Percentiles rank a stretch among this genome's conserved stretches.
Conservation (phyloP, 805 yeast species). For the Ogataea polymorpha region DNA sequence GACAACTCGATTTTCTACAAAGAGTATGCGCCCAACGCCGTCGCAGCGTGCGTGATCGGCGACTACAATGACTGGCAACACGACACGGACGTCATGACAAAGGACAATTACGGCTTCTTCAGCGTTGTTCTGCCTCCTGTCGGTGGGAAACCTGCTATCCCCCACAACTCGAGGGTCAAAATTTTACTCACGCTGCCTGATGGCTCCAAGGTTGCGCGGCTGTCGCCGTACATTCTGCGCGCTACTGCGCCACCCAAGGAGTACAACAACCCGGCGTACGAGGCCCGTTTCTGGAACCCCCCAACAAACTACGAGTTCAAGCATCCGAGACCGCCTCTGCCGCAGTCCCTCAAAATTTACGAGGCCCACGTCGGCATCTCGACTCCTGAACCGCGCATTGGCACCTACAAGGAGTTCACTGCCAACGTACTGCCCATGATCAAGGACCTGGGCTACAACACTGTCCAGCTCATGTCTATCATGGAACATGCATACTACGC, state of each 20-base stretch:
- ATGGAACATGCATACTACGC: slow-evolving; percentile 99
- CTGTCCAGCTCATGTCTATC: slow-evolving; percentile 94
- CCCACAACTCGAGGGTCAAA: slow-evolving; percentile 79
- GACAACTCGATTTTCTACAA: slow-evolving; percentile 58
- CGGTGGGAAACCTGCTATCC: slow-evolving; percentile 59
- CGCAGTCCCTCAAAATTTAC: slow-evolving; percentile 65
- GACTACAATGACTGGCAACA: slow-evolving; percentile 88
- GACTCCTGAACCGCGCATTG: slow-evolving; percentile 81
- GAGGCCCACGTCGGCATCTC: slow-evolving; percentile 97
- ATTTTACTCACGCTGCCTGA: slow-evolving; percentile 60
- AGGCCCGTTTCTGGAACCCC: slow-evolving; percentile 95
- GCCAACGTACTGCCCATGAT: slow-evolving; percentile 77
- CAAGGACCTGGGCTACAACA: slow-evolving; percentile 81
- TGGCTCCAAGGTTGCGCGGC: slow-evolving; percentile 71
- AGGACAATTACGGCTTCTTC: slow-evolving; percentile 74
- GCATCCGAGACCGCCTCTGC: slow-evolving; percentile 58
- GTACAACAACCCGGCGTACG: slow-evolving; percentile 51
- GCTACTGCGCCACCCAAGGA: slow-evolving; percentile 73
- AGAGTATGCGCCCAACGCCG: slow-evolving; percentile 93
- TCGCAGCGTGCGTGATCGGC: slow-evolving; percentile 74
- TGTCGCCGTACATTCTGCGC: slow-evolving; percentile 86
- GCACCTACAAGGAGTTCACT: slow-evolving; percentile 84
- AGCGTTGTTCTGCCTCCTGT: slow-evolving; percentile 53
- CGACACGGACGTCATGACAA: slow-evolving; percentile 49
- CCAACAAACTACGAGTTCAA: slow-evolving; percentile 50